These are phyloP conservation scores for Artemisia argyi DNA, from an alignment of 129 eudicot species.

Conservation along the genomic window DNA sequence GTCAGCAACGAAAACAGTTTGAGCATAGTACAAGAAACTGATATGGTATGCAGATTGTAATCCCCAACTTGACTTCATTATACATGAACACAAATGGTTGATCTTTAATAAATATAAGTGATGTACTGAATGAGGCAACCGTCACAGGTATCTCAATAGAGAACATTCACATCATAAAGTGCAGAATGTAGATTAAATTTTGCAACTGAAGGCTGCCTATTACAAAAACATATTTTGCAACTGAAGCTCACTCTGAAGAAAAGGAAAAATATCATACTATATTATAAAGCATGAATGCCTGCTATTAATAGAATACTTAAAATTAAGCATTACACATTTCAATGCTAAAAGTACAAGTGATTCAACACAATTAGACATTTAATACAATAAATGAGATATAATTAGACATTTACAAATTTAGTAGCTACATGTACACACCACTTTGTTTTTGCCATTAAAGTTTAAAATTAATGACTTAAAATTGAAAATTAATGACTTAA, in stretches of 20 bases:
- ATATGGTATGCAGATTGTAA: neutral
- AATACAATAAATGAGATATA: too few species aligned
- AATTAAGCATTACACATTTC: too few species aligned
- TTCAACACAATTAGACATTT: too few species aligned
- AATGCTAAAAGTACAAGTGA: too few species aligned
- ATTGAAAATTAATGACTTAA: too few species aligned
- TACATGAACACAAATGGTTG: neutral
- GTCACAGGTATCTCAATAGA: conserved; percentile 4
- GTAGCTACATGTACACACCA: too few species aligned
- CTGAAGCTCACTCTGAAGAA: conserved; percentile 10
- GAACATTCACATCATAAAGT: conserved; percentile 11
- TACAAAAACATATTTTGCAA: neutral
- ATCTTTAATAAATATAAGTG: conserved; percentile 3
- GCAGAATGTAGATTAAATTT: neutral
- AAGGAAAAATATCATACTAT: neutral
- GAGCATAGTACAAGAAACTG: neutral
- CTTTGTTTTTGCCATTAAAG: too few species aligned
- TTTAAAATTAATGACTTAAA: too few species aligned
- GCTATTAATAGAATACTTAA: too few species aligned
- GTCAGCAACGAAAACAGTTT: neutral
- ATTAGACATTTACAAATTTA: too few species aligned
- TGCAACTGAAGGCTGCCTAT: neutral
- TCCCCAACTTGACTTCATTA: neutral
- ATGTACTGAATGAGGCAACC: conserved; percentile 4
- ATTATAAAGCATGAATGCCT: too few species aligned